Percentiles rank a stretch among this genome's conserved stretches.
Evolutionary conservation across 2,329 filamentous ascomycete species (phyloP).

Genomic region (Calonectria pteridis): DNA sequence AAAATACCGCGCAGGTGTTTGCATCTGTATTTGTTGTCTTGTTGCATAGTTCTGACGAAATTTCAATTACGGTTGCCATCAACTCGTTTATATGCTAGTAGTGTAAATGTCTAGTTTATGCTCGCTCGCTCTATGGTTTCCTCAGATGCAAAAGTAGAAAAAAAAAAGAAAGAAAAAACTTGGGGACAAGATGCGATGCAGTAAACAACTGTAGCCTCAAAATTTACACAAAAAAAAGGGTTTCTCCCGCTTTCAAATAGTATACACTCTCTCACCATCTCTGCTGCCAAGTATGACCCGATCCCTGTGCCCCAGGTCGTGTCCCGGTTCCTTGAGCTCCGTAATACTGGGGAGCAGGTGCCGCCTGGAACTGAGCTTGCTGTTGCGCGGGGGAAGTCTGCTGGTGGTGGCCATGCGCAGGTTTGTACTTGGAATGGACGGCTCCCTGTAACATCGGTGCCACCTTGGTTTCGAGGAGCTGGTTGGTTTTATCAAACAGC

Average conservation of each 20-base stretch:
- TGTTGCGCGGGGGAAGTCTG: conserved; percentile 1
- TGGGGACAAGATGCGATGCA: neutral
- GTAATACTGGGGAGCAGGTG: conserved; percentile 40
- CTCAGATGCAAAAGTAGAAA: neutral
- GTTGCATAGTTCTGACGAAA: neutral
- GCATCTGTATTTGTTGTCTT: too few species aligned
- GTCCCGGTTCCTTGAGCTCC: conserved; percentile 25
- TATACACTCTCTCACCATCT: conserved; percentile 6
- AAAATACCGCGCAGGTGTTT: neutral
- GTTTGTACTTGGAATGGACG: conserved; percentile 25
- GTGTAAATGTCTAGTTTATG: neutral
- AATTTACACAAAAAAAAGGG: neutral
- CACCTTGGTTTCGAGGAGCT: conserved; percentile 50
- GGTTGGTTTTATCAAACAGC: conserved; percentile 52
- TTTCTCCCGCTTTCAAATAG: neutral
- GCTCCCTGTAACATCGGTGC: conserved; percentile 46
- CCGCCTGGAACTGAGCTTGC: conserved; percentile 31
- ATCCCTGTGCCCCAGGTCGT: conserved; percentile 25
- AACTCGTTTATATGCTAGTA: neutral
- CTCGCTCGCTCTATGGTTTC: neutral
- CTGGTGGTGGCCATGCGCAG: conserved; percentile 3
- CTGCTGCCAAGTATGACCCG: conserved; percentile 14
- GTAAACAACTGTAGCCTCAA: neutral
- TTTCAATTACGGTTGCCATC: neutral
- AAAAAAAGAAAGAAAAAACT: neutral